Evolutionary conservation across 2,329 filamentous ascomycete species (phyloP).

Genomic region (Paracamarosporium sp.): DNA sequence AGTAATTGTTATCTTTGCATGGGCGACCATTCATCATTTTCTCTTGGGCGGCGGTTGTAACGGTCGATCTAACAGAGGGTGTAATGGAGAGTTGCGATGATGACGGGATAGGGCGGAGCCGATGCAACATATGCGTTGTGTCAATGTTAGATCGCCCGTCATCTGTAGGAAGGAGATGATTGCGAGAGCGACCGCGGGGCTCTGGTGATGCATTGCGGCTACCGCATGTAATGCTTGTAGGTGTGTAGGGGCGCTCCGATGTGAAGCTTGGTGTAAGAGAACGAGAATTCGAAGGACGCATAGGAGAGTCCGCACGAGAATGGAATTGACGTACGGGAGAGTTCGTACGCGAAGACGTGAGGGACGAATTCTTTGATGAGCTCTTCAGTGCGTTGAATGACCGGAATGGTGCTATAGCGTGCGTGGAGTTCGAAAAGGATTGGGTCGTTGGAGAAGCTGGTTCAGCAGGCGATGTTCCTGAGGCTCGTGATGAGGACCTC

Average conservation of each 20-base stretch:
- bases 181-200: background rate
- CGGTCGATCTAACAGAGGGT: constrained; percentile 8
- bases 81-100: background rate
- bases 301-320: background rate
- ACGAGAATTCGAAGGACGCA: background rate
- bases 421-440: constrained; percentile 1
- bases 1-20: constrained; percentile 49
- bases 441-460: constrained; percentile 5
- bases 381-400: background rate
- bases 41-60: constrained; percentile 25
- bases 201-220: constrained; percentile 1
- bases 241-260: background rate
- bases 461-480: constrained; percentile 10
- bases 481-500: constrained; percentile 28
- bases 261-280: background rate
- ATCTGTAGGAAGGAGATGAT: background rate
- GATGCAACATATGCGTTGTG: background rate
- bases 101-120: background rate
- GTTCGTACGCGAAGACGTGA: background rate
- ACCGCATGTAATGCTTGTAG: background rate
- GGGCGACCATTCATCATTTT: constrained; percentile 44
- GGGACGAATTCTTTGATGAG: too few species aligned
- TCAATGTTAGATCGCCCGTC: too few species aligned
- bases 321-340: background rate
- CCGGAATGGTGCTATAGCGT: background rate